Evolutionary conservation across 768 basidiomycete genomes (phyloP).

Genomic region (Leccinum disarticulatum): DNA sequence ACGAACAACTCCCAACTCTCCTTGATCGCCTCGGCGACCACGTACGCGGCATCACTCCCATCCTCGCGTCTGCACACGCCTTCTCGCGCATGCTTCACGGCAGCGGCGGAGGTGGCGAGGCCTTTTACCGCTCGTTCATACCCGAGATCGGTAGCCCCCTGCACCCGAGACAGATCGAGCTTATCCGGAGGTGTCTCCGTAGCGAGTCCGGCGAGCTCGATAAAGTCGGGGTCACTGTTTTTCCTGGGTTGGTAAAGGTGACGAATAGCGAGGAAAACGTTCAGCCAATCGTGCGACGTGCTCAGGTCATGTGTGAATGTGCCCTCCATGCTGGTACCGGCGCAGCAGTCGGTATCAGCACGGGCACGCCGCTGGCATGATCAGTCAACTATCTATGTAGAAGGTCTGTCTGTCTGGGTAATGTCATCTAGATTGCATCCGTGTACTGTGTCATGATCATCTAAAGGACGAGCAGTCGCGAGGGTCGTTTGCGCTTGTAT

Average conservation of each 20-base stretch:
- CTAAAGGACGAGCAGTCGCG: constrained; percentile 77
- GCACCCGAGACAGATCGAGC: constrained; percentile 78
- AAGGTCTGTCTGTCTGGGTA: constrained; percentile 3
- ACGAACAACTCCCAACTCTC: constrained; percentile 70
- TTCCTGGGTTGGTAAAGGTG: constrained; percentile 86
- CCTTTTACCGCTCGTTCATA: constrained; percentile 85
- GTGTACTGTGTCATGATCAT: constrained; percentile 11
- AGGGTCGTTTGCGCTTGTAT: constrained; percentile 84
- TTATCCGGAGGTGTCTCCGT: constrained; percentile 77
- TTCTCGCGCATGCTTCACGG: constrained; percentile 89
- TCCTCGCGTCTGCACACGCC: constrained; percentile 71
- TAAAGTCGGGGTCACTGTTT: constrained; percentile 79
- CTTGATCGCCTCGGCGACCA: constrained; percentile 48
- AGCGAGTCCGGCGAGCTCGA: constrained; percentile 75
- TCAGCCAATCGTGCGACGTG: constrained; percentile 77
- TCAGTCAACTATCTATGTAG: not conserved
- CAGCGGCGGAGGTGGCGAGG: constrained; percentile 50
- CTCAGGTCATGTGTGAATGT: constrained; percentile 87
- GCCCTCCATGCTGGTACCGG: constrained; percentile 42
- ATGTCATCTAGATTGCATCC: constrained; percentile 24
- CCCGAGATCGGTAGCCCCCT: constrained; percentile 77
- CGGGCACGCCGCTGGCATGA: not conserved
- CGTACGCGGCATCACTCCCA: constrained; percentile 46
- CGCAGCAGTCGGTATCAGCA: constrained; percentile 1
- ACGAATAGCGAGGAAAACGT: constrained; percentile 47